These are phyloP conservation scores for Apiospora marii DNA, from an alignment of 2,329 filamentous ascomycete genomes.

Conservation along the genomic window DNA sequence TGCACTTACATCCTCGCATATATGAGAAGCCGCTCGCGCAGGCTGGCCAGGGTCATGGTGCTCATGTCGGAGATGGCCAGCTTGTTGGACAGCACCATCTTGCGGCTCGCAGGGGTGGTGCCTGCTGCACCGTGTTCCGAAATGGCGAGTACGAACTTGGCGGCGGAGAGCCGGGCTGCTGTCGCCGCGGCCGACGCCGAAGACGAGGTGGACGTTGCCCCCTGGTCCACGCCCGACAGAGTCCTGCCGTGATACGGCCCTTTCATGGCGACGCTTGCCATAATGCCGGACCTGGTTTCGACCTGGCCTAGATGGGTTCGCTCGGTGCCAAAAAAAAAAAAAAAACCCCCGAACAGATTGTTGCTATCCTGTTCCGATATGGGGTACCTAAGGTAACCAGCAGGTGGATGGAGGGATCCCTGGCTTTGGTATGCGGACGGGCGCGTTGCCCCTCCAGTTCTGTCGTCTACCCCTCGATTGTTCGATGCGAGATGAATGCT, in stretches of 20 bases:
- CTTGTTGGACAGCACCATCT: constrained; percentile 23
- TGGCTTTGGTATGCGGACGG: not conserved
- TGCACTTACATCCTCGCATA: constrained; percentile 13
- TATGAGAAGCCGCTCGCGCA: constrained; percentile 14
- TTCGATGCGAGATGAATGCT: not conserved
- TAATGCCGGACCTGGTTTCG: not conserved
- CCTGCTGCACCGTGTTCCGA: constrained; percentile 4
- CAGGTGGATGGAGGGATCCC: not conserved
- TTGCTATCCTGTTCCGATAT: too few species aligned
- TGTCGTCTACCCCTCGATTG: not conserved
- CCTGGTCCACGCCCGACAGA: constrained; percentile 19
- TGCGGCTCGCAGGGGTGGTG: not conserved
- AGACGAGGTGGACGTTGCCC: not conserved
- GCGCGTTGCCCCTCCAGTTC: constrained; percentile 8
- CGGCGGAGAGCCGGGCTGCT: not conserved
- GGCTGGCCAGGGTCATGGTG: constrained; percentile 12
- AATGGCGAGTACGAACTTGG: constrained; percentile 1
- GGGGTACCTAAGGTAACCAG: too few species aligned
- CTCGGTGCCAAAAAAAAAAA: not conserved
- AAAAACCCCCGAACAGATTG: too few species aligned
- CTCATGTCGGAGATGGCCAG: constrained; percentile 20
- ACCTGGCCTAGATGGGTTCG: too few species aligned
- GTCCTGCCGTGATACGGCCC: constrained; percentile 21
- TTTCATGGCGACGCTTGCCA: not conserved
- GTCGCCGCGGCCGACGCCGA: not conserved